Evolutionary conservation across 352 stramenopile species (phyloP).

Genomic region (Phytophthora idaei): DNA sequence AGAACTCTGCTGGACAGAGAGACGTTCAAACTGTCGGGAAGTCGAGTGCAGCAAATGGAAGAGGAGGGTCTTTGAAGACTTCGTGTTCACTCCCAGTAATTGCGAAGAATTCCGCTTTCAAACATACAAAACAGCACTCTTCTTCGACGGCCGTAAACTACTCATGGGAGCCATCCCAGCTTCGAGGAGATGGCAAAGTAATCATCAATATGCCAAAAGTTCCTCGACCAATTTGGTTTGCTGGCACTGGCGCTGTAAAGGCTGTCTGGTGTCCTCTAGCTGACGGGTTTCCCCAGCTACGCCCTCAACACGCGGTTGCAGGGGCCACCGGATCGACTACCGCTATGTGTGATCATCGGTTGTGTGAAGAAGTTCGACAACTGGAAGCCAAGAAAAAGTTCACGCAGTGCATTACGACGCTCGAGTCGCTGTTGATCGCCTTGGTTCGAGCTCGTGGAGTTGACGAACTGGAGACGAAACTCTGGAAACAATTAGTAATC

Average conservation of each 20-base stretch:
- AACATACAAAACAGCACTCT: constrained; percentile 3
- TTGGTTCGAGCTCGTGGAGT: constrained; percentile 64
- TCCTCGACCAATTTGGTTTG: constrained; percentile 86
- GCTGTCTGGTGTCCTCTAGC: constrained; percentile 84
- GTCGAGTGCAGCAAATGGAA: background rate
- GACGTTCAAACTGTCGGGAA: background rate
- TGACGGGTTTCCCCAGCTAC: constrained; percentile 44
- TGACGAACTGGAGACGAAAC: constrained; percentile 62
- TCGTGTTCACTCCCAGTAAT: constrained; percentile 33
- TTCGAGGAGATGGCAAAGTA: constrained; percentile 60
- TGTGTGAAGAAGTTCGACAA: constrained; percentile 78
- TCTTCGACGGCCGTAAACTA: constrained; percentile 46
- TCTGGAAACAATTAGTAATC: constrained; percentile 93
- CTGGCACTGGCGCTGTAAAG: constrained; percentile 78
- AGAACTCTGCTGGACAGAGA: background rate
- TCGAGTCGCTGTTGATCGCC: constrained; percentile 79
- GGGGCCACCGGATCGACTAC: background rate
- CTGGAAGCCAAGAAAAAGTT: constrained; percentile 86
- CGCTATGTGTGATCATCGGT: constrained; percentile 56
- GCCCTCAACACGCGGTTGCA: constrained; percentile 5
- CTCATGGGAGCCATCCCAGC: constrained; percentile 73
- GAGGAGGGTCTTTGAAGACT: constrained; percentile 4
- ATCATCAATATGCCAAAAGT: constrained; percentile 84
- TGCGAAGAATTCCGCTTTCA: background rate
- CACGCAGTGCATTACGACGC: constrained; percentile 73